Evolutionary conservation across 352 stramenopile species (phyloP).

Genomic region (Pythium coloratum): DNA sequence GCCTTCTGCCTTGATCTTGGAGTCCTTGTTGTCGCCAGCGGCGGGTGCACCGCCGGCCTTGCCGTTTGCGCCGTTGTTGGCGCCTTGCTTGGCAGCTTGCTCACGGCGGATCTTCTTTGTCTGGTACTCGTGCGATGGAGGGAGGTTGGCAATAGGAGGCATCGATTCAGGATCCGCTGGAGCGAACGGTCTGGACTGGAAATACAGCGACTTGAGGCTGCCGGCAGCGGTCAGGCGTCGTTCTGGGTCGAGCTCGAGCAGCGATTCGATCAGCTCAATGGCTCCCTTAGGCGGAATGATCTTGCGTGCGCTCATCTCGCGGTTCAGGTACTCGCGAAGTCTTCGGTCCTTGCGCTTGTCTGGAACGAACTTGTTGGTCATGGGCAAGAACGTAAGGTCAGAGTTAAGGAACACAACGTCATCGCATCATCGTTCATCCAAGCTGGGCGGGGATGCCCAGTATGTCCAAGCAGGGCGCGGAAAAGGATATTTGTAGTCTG

Average conservation of each 20-base stretch:
- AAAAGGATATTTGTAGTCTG: constrained; percentile 63
- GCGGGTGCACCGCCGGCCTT: constrained; percentile 10
- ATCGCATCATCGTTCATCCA: neutral
- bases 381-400: constrained; percentile 50
- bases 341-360: constrained; percentile 70
- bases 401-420: constrained; percentile 15
- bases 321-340: constrained; percentile 72
- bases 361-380: constrained; percentile 82
- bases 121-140: constrained; percentile 86
- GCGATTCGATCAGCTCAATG: constrained; percentile 91
- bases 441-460: neutral
- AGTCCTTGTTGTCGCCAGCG: constrained; percentile 27
- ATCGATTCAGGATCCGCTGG: constrained; percentile 64
- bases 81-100: constrained; percentile 66
- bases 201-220: constrained; percentile 94
- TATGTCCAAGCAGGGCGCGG: constrained; percentile 1
- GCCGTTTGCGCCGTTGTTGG: constrained; percentile 40
- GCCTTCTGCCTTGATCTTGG: constrained; percentile 33
- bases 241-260: constrained; percentile 95
- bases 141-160: constrained; percentile 68
- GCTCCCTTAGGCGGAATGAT: constrained; percentile 81
- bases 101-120: constrained; percentile 89
- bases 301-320: constrained; percentile 69
- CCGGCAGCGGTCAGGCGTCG: constrained; percentile 91
- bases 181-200: constrained; percentile 76